Evolutionary conservation across 257 asterid genomes (phyloP), one percentile per base, ranked within the genome.

Genomic region (Gentiana straminea): DNA sequence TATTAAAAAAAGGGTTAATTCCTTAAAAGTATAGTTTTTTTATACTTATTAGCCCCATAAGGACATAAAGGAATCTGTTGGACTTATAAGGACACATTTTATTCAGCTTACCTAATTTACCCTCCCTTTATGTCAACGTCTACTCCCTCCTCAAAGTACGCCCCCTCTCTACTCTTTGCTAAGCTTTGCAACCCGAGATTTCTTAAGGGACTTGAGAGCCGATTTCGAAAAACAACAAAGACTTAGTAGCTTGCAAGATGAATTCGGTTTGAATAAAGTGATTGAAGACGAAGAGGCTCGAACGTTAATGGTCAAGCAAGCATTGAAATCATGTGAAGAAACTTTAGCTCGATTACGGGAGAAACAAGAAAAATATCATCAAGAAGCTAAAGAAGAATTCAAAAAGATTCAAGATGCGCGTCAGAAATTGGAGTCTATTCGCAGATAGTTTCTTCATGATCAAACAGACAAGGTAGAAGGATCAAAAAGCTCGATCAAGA

Each of bases 211-310:
- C 77, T 91, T 5, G 98, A 91, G 73, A 91, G 76, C 64, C 86
- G 83, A 73, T 79, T 91, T 61, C 62, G 97, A 87, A 75, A 68
- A 62, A 75, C 98, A 91, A 61, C 84, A 78, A 10, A 91, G 67
- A 57, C 84, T 87, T n/a, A 55, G 82, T 58, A 49, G 53, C 15
- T 57, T 91, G 77, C 84, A 81, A 64, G 94, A 84, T 41, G 98
- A 91, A 64, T 83, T 78, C 45, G 80, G 81, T 1, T 77, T 75
- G 1, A 81, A 70, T 12, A 65, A 37, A 0, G 84, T 75, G 10
- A 85, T 87, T 6, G 95, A 87, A 54, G 96, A 85, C 45, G 63
- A 73, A 5, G 96, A 84, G 62, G 96, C 98, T 1, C 77, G 95
- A 2, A 76, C 76, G 1, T 54, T 91, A 56, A 87, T 91, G 95